Base-by-base conservation (phyloP, 2,329 filamentous ascomycete genomes). In the Colletotrichum shisoi region DNA sequence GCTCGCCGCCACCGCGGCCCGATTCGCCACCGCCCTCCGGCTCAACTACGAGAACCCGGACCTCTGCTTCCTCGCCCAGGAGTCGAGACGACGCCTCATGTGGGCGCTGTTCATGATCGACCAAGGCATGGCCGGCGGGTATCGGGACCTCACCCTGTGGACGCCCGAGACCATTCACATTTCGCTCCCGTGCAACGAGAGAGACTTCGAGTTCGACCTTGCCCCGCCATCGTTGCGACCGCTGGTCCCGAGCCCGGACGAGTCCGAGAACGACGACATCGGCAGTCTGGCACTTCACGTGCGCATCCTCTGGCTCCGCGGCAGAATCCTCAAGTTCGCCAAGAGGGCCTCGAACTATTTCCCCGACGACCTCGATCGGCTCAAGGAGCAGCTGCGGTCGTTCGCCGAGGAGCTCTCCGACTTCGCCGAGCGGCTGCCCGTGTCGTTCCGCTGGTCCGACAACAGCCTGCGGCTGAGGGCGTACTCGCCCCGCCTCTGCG, bases 371-470 rank as follows among this genome's bases (percentile, higher is more conserved):
- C 48, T 68, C 17, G 62, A n/a, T 6, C 62, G 62, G 7, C 74
- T 86, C 13, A 78, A 79, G 57, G 71, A 78, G 3, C 76, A 80
- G 15, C 76, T 86, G 13, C 80, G 84, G 51, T 76, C 77, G 1
- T 73, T 83, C 8, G 81, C 83, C 64, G 81, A 82, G 68, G 82
- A 83, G 40, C 80, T 87, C 4, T 80, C 81, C 15, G 80, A 81
- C 13, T 87, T 87, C 67, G 84, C 84, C 52, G 79, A 81, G 21
- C 78, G 84, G 27, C 74, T 87, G 5, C 85, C 85, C 1, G 76
- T 81, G 0, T 86, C 84, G 11, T 87, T 87, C 70, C 83, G 83
- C 53, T 87, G 85, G 73, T 86, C 84, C 12, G 84, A 87, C 68
- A 83, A 79, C 68, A 87, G 86, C 37, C 76, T 87, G 4, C 80